Percentiles rank a stretch among this genome's conserved stretches.
These are phyloP conservation scores for Penicillium carneum DNA, from an alignment of 2,329 filamentous ascomycete species.

Conservation along the genomic window DNA sequence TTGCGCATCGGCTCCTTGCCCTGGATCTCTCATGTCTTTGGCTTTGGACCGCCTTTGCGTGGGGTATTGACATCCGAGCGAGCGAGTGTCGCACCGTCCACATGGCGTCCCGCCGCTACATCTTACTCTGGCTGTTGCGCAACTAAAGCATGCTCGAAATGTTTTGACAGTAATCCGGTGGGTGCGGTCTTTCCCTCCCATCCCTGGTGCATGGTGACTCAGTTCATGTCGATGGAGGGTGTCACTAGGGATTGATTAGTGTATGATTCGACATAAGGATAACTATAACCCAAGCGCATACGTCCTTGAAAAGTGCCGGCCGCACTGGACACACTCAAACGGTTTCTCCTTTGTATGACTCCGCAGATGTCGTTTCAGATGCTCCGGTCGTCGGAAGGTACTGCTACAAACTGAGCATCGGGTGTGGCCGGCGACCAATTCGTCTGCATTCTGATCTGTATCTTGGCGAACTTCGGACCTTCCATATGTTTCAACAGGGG, in stretches of 20 bases:
- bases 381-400: slow-evolving; percentile 51
- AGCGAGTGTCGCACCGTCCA: slow-evolving; percentile 47
- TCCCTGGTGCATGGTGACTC: slow-evolving; percentile 49
- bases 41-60: slow-evolving; percentile 49
- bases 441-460: slow-evolving; percentile 20
- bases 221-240: slow-evolving; percentile 52
- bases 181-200: slow-evolving; percentile 44
- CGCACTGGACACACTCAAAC: slow-evolving; percentile 50
- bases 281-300: slow-evolving; percentile 31
- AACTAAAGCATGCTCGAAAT: slow-evolving; percentile 52
- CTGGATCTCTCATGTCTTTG: slow-evolving; percentile 32
- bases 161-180: slow-evolving; percentile 54
- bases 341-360: slow-evolving; percentile 53
- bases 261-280: not conserved
- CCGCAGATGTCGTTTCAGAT: slow-evolving; percentile 52
- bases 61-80: slow-evolving; percentile 50
- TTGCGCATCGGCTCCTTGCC: slow-evolving; percentile 21
- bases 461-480: slow-evolving; percentile 9
- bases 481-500: slow-evolving; percentile 5
- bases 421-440: slow-evolving; percentile 31
- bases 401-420: slow-evolving; percentile 49
- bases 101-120: slow-evolving; percentile 51
- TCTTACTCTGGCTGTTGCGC: slow-evolving; percentile 50
- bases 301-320: slow-evolving; percentile 54
- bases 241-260: slow-evolving; percentile 37